Percentiles rank a stretch among this genome's conserved stretches.
Conservation (phyloP, 805 yeast species). For the Saccharomycopsis synnaedendra region DNA sequence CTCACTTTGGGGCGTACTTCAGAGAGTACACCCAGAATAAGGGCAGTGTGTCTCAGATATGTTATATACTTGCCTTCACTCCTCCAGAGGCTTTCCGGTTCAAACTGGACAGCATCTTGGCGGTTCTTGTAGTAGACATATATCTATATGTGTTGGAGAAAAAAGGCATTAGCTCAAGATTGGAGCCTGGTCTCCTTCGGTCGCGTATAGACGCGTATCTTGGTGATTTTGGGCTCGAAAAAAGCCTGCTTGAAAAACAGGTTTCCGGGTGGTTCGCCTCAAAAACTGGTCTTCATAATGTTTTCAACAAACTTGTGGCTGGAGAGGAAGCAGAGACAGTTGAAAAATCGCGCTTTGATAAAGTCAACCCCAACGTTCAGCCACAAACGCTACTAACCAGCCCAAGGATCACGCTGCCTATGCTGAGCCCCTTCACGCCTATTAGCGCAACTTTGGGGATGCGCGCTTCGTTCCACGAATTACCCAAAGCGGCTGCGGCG, state of each 20-base stretch:
- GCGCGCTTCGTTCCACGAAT: neutral
- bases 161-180: neutral
- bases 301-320: constrained; percentile 15
- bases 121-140: constrained; percentile 11
- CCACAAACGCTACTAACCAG: neutral
- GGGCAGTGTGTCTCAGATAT: constrained; percentile 10
- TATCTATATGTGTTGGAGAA: constrained; percentile 11
- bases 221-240: constrained; percentile 8
- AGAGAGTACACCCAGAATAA: neutral
- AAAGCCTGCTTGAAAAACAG: constrained; percentile 2
- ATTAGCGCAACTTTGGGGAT: constrained; percentile 8
- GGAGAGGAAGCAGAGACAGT: constrained; percentile 14
- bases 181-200: constrained; percentile 1
- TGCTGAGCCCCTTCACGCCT: constrained; percentile 13
- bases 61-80: constrained; percentile 12
- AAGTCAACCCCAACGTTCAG: constrained; percentile 3
- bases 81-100: constrained; percentile 14
- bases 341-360: constrained; percentile 12
- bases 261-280: constrained; percentile 14
- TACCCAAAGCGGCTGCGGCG: too few species aligned
- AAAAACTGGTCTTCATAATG: constrained; percentile 12
- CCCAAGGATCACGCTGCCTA: neutral
- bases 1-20: constrained; percentile 11
- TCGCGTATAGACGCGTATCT: constrained; percentile 5
- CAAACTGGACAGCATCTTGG: constrained; percentile 6